Evolutionary conservation across 768 basidiomycete species (phyloP).

Genomic region (Sporobolomyces pararoseus): DNA sequence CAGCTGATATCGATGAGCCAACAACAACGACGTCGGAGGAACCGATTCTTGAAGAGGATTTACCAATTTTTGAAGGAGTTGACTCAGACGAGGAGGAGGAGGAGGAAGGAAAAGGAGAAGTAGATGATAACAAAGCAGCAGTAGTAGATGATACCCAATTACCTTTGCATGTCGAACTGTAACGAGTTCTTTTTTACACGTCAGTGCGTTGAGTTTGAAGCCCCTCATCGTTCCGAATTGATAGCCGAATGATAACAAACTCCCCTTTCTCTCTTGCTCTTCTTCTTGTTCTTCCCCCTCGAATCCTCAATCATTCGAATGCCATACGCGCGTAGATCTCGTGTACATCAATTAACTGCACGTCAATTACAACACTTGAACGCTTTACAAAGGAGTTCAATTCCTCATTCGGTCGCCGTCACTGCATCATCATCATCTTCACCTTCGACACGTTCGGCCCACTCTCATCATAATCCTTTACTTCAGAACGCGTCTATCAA

Average conservation of each 20-base stretch:
- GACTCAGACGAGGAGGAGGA: background rate
- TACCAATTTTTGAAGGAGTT: background rate
- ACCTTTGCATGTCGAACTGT: background rate
- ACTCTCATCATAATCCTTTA: too few relatives aligned
- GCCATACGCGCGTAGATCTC: conserved; percentile 21
- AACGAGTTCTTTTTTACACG: background rate
- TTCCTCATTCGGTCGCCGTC: background rate
- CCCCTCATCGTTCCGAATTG: too few relatives aligned
- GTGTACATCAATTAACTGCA: background rate
- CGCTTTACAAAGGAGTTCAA: background rate
- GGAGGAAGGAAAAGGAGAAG: background rate
- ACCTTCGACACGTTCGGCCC: background rate
- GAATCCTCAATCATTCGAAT: conserved; percentile 2
- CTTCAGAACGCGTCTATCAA: too few relatives aligned
- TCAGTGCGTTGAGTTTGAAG: background rate
- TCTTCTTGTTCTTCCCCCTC: conserved; percentile 1
- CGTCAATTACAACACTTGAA: background rate
- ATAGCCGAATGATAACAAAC: background rate
- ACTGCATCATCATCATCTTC: background rate
- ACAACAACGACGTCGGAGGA: background rate
- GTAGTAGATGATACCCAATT: background rate
- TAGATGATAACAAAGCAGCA: background rate
- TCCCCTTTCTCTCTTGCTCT: background rate
- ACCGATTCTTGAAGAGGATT: background rate
- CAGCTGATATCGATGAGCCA: background rate